A percentile compares a stretch with the other conserved stretches of the same genome.
Conservation (phyloP, 2,329 filamentous ascomycete genomes). For the Cryphonectria naterciae region DNA sequence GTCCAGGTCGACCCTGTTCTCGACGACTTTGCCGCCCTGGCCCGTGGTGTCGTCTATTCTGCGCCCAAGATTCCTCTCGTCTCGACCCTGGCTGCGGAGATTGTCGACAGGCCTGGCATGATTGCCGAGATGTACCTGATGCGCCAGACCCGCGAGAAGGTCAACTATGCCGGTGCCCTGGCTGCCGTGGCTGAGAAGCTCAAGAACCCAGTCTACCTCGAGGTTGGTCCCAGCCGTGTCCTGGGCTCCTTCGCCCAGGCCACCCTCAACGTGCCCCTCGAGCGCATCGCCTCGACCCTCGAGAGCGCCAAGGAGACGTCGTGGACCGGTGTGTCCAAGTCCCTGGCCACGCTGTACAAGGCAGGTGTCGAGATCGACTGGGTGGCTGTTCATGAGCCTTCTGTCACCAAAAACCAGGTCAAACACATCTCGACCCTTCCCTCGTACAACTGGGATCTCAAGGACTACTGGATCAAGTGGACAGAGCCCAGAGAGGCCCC, state of each 20-base stretch:
- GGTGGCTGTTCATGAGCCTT: constrained; percentile 20
- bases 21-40: constrained; percentile 54
- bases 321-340: constrained; percentile 20
- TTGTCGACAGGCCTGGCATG: constrained; percentile 61
- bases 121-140: constrained; percentile 60
- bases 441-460: constrained; percentile 24
- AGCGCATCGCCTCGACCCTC: constrained; percentile 59
- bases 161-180: constrained; percentile 66
- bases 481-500: constrained; percentile 21
- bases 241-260: constrained; percentile 60
- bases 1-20: constrained; percentile 52
- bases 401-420: constrained; percentile 17
- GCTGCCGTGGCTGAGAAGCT: constrained; percentile 50
- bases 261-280: constrained; percentile 57
- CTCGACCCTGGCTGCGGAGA: constrained; percentile 63
- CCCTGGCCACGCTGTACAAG: constrained; percentile 20
- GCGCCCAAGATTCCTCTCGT: constrained; percentile 60
- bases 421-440: constrained; percentile 21
- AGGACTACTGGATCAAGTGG: constrained; percentile 28
- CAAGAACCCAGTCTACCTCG: constrained; percentile 66
- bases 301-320: constrained; percentile 55
- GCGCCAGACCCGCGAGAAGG: constrained; percentile 64
- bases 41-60: constrained; percentile 39
- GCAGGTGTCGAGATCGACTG: constrained; percentile 25
- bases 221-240: constrained; percentile 67